phyloP scores from a whole-genome alignment of 2,329 filamentous ascomycete species.

The Leptographium galeiforme region DNA sequence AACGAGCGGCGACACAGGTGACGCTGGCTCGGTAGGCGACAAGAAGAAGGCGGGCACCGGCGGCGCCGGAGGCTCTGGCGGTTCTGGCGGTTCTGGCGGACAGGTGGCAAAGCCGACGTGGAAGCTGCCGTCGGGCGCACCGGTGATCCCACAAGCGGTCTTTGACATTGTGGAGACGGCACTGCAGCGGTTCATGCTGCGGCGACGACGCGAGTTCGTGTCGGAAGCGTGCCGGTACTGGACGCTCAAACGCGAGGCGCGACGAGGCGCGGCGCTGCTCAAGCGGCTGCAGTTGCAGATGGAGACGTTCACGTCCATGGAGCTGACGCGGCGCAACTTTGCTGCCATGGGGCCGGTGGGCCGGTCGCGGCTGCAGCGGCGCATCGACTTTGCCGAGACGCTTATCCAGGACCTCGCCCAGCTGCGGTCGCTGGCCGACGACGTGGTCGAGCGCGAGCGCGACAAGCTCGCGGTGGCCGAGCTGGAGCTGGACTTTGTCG shows the following conservation, averaged over 20 bases:
- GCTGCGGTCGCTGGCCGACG: conserved; percentile 55
- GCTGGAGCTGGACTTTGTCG: conserved; percentile 65
- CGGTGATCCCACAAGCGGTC: conserved; percentile 80
- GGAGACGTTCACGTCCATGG: conserved; percentile 95
- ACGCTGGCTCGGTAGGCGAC: not conserved
- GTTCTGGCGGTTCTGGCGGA: not conserved
- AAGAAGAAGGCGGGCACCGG: not conserved
- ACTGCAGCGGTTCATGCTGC: conserved; percentile 63
- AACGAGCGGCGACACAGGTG: not conserved
- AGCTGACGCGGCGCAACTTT: conserved; percentile 89
- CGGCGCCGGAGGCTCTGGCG: not conserved
- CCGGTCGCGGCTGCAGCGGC: conserved; percentile 59
- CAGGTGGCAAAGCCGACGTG: conserved; percentile 54
- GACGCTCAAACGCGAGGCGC: conserved; percentile 90
- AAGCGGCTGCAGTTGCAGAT: conserved; percentile 90
- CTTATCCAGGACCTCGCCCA: conserved; percentile 66
- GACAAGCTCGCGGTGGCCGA: conserved; percentile 66
- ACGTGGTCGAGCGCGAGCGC: conserved; percentile 62
- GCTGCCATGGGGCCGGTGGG: conserved; percentile 85
- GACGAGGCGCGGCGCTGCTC: conserved; percentile 78
- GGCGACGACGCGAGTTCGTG: conserved; percentile 83
- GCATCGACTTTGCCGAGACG: conserved; percentile 76
- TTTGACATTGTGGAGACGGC: conserved; percentile 77
- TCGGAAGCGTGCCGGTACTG: conserved; percentile 93
- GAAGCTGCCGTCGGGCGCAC: conserved; percentile 89